Evolutionary conservation across 1,284 basidiomycete genomes (phyloP).

Genomic region (Sanghuangporus sanghuang): DNA sequence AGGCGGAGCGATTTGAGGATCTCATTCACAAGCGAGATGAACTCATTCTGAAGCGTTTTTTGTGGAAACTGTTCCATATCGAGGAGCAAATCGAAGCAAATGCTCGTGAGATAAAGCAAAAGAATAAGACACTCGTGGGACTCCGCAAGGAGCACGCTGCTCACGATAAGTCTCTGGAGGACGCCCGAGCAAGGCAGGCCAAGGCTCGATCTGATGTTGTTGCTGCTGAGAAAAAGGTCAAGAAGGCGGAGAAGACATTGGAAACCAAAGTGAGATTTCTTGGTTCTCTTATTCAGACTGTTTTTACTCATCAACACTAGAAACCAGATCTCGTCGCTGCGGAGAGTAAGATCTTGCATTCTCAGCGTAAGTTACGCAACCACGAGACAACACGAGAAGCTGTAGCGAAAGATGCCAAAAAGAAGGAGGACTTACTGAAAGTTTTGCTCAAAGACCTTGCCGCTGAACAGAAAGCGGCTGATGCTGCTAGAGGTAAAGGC

Average conservation of each 20-base stretch:
- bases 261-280: slow-evolving; percentile 63
- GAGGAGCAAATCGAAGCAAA: slow-evolving; percentile 75
- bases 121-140: slow-evolving; percentile 64
- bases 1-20: slow-evolving; percentile 85
- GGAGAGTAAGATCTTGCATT: slow-evolving; percentile 86
- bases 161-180: slow-evolving; percentile 70
- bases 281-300: background rate
- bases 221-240: slow-evolving; percentile 73
- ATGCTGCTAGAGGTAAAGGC: slow-evolving; percentile 67
- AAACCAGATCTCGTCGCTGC: slow-evolving; percentile 77
- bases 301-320: slow-evolving; percentile 33
- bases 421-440: slow-evolving; percentile 58
- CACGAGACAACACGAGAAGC: slow-evolving; percentile 60
- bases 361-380: slow-evolving; percentile 72
- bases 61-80: slow-evolving; percentile 92
- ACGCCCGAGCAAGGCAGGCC: slow-evolving; percentile 75
- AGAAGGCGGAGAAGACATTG: slow-evolving; percentile 78
- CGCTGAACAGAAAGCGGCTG: slow-evolving; percentile 64
- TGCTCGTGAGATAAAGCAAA: slow-evolving; percentile 61
- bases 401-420: slow-evolving; percentile 63
- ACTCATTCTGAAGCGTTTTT: slow-evolving; percentile 73
- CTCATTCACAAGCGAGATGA: slow-evolving; percentile 74
- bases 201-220: slow-evolving; percentile 68
- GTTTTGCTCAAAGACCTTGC: slow-evolving; percentile 60
- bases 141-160: slow-evolving; percentile 64